These are phyloP conservation scores for Nyssa sinensis DNA, from an alignment of 148 eudicot genomes.

Conservation along the genomic window DNA sequence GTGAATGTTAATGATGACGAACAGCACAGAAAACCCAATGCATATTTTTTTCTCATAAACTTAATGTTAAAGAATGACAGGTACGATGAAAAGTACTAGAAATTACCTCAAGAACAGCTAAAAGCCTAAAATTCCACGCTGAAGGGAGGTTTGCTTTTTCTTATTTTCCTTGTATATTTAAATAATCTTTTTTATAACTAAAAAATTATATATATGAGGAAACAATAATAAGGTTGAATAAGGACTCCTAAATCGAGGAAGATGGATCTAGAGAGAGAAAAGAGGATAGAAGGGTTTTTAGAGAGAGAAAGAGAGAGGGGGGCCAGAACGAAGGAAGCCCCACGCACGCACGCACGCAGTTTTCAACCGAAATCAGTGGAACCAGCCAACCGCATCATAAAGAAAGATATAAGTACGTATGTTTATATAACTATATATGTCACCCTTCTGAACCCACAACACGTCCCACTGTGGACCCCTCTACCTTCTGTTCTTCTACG, in stretches of 20 bases:
- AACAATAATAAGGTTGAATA: slow-evolving; percentile 4
- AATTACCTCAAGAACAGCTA: slow-evolving; percentile 20
- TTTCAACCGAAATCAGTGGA: slow-evolving; percentile 11
- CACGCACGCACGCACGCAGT: slow-evolving; percentile 12
- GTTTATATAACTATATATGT: too few species aligned
- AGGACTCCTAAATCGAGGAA: slow-evolving; percentile 19
- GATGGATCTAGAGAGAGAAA: slow-evolving; percentile 21
- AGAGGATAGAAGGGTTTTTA: not conserved
- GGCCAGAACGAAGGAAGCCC: not conserved
- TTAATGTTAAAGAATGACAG: not conserved
- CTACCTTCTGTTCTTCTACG: too few species aligned
- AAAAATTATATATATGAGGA: not conserved
- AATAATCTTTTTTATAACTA: not conserved
- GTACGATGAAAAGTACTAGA: slow-evolving; percentile 7
- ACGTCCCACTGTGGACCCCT: not conserved
- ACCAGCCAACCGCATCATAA: not conserved
- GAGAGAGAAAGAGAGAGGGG: slow-evolving; percentile 2
- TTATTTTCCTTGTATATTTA: not conserved
- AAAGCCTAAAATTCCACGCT: slow-evolving; percentile 12
- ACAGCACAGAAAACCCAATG: not conserved
- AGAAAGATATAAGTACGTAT: too few species aligned
- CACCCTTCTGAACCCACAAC: not conserved
- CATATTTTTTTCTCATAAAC: not conserved
- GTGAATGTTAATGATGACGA: not conserved
- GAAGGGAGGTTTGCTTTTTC: slow-evolving; percentile 3